phyloP scores from a whole-genome alignment of 192 early-diverging fungal species.

The Backusella westeae region DNA sequence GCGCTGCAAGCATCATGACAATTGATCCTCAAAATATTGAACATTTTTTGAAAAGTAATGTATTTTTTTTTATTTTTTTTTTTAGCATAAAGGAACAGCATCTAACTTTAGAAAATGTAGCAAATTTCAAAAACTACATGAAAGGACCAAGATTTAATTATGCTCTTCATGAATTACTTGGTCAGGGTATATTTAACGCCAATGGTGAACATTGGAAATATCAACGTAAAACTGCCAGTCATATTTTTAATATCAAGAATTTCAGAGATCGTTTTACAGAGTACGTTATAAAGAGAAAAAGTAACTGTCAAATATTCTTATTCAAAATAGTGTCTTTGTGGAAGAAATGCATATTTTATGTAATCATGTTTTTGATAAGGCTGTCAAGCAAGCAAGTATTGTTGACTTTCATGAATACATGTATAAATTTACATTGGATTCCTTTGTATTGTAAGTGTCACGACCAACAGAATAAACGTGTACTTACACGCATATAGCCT shows the following conservation, averaged over 20 bases:
- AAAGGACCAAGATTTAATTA: constrained; percentile 42
- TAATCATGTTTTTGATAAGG: constrained; percentile 7
- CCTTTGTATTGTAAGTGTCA: constrained; percentile 31
- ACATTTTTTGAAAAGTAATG: constrained; percentile 35
- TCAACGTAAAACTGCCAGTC: no score
- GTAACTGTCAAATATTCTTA: background rate
- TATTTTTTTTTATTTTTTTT: background rate
- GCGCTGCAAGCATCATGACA: constrained; percentile 18
- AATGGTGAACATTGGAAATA: no score
- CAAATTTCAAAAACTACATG: constrained; percentile 36
- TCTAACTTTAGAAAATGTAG: background rate
- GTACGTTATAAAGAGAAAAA: constrained; percentile 10
- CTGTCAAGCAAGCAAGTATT: constrained; percentile 20
- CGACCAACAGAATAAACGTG: background rate
- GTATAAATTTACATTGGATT: constrained; percentile 42
- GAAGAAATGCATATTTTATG: constrained; percentile 20
- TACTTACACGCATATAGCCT: constrained; percentile 11
- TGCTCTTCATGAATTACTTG: constrained; percentile 51
- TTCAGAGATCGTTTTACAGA: constrained; percentile 30
- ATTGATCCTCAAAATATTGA: constrained; percentile 34
- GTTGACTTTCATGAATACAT: constrained; percentile 48
- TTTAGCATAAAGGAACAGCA: background rate
- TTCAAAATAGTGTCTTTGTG: constrained; percentile 18
- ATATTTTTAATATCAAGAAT: constrained; percentile 23
- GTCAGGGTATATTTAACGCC: constrained; percentile 18